Percentiles rank a stretch among this genome's conserved stretches.
phyloP scores from a whole-genome alignment of 148 eudicot species.

The Rhododendron ferrugineum region DNA sequence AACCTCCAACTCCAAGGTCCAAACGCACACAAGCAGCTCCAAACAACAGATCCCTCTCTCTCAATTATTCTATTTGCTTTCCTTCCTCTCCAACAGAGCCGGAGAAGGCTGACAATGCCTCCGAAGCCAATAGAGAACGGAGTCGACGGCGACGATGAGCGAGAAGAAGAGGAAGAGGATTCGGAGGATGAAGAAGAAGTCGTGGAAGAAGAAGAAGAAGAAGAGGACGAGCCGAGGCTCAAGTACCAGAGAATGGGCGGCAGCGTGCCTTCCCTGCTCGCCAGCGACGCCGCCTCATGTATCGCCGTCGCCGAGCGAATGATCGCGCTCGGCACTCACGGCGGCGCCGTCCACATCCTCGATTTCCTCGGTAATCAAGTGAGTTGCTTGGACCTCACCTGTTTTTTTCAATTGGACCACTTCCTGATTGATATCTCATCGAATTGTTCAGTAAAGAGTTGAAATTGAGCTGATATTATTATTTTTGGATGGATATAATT shows the following conservation, averaged over 20 bases:
- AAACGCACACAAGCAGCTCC: not conserved
- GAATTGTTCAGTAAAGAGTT: not conserved
- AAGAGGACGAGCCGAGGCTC: conserved; percentile 86
- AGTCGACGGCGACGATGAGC: conserved; percentile 77
- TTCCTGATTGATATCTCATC: not conserved
- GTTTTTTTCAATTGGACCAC: not conserved
- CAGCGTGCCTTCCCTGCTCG: conserved; percentile 59
- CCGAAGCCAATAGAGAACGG: conserved; percentile 61
- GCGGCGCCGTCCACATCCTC: conserved; percentile 65
- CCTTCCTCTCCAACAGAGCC: not conserved
- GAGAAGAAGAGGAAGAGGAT: conserved; percentile 45
- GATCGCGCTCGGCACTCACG: conserved; percentile 95
- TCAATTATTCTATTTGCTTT: conserved; percentile 8
- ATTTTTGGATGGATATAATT: not conserved
- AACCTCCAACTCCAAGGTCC: not conserved
- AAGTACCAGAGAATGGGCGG: conserved; percentile 99
- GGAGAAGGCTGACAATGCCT: conserved; percentile 39
- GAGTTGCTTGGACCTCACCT: not conserved
- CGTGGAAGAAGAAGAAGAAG: conserved; percentile 21
- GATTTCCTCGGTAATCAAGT: conserved; percentile 97
- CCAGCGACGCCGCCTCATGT: conserved; percentile 65
- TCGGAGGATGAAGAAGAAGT: conserved; percentile 35
- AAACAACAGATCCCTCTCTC: not conserved
- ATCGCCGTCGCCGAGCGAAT: conserved; percentile 82
- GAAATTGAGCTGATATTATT: not conserved